A percentile compares a stretch with the other conserved stretches of the same genome.
Conservation (phyloP, 192 early-diverging fungal genomes). For the Blastocladiella britannica region DNA sequence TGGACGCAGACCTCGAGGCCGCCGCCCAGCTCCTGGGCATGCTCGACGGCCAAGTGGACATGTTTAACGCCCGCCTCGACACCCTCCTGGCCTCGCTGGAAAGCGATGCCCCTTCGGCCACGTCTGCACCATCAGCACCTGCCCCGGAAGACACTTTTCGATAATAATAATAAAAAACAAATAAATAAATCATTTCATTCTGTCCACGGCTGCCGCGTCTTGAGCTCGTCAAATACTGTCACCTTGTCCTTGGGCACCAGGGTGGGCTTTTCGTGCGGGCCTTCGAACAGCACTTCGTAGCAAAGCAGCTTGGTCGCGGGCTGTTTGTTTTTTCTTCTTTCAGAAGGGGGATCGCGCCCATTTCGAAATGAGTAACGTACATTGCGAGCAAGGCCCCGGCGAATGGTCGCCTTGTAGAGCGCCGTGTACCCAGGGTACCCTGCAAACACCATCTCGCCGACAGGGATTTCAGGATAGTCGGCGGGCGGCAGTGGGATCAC, state of each 20-base stretch:
- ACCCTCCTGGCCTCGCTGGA: not conserved
- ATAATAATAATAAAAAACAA: no score
- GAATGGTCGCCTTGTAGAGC: not conserved
- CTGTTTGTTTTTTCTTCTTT: not conserved
- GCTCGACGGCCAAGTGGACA: not conserved
- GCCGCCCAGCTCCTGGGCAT: not conserved
- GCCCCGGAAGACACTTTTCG: no score
- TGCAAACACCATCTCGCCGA: not conserved
- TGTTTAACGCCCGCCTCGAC: not conserved
- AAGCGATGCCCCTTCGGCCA: constrained; percentile 2
- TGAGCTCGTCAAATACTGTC: not conserved
- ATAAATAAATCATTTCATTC: no score
- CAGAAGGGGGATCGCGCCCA: no score
- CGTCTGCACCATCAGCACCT: not conserved
- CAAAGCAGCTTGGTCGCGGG: not conserved
- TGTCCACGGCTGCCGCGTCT: no score
- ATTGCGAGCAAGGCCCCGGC: not conserved
- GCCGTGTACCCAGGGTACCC: not conserved
- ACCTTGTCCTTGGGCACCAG: not conserved
- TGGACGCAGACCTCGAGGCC: no score
- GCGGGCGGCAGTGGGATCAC: not conserved
- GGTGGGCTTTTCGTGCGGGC: not conserved
- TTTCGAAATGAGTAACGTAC: not conserved
- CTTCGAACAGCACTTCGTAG: not conserved
- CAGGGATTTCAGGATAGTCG: not conserved